phyloP scores from a whole-genome alignment of 2,329 filamentous ascomycete species.

The Westerdykella ornata region DNA sequence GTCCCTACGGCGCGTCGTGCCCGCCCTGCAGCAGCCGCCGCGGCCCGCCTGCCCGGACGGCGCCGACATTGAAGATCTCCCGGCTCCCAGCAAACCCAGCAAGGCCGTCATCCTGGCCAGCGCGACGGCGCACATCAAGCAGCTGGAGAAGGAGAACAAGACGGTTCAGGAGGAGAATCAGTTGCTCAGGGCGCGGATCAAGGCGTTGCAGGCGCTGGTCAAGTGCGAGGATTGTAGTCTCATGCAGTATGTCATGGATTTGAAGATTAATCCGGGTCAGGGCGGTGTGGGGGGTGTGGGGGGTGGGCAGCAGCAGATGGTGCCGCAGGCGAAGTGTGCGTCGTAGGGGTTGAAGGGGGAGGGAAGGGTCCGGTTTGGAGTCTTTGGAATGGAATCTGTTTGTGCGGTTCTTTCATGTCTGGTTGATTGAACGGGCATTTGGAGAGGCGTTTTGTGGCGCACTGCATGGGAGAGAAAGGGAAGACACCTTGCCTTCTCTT shows the following conservation, averaged over 20 bases:
- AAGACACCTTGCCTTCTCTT: too few relatives aligned
- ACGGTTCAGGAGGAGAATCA: slow-evolving; percentile 36
- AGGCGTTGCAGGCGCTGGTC: slow-evolving; percentile 41
- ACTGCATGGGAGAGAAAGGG: too few relatives aligned
- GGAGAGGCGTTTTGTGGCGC: too few relatives aligned
- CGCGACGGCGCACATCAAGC: slow-evolving; percentile 43
- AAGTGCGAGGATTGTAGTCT: slow-evolving; percentile 44
- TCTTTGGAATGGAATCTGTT: too few relatives aligned
- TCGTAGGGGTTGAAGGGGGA: too few relatives aligned
- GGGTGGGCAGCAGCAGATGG: too few relatives aligned
- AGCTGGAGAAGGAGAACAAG: slow-evolving; percentile 41
- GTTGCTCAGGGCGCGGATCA: slow-evolving; percentile 35
- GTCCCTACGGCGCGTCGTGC: slow-evolving; percentile 36
- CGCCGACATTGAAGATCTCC: slow-evolving; percentile 41
- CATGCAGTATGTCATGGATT: slow-evolving; percentile 40
- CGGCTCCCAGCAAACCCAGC: slow-evolving; percentile 37
- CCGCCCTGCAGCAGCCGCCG: slow-evolving; percentile 35
- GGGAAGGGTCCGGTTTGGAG: too few relatives aligned
- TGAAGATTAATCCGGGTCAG: slow-evolving; percentile 28
- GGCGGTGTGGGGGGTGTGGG: too few relatives aligned
- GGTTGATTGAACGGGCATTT: too few relatives aligned
- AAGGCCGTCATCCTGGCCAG: slow-evolving; percentile 45
- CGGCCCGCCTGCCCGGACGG: slow-evolving; percentile 28
- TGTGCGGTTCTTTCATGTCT: too few relatives aligned
- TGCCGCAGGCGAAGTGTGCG: too few relatives aligned